Evolutionary conservation across 2,329 filamentous ascomycete species (phyloP).

Genomic region (Teratosphaeria destructans): DNA sequence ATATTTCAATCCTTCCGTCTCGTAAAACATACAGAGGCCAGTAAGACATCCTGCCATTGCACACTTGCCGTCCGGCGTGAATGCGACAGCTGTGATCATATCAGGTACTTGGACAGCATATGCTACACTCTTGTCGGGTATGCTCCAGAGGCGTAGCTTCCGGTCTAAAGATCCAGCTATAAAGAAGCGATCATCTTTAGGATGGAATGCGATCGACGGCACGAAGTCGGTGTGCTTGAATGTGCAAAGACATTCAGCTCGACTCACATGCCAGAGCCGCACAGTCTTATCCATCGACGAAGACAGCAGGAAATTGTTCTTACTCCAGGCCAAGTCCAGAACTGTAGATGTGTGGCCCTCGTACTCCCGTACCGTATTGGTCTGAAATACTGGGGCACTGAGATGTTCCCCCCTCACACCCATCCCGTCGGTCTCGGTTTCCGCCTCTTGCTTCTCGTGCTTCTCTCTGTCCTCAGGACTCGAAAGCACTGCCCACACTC

Average conservation of each 20-base stretch:
- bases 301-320: conserved; percentile 93
- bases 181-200: conserved; percentile 91
- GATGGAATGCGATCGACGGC: conserved; percentile 89
- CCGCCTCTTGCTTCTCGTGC: conserved; percentile 61
- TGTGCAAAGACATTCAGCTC: conserved; percentile 76
- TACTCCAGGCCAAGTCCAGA: conserved; percentile 92
- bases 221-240: conserved; percentile 95
- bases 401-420: conserved; percentile 46
- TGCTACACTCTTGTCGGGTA: conserved; percentile 88
- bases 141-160: conserved; percentile 86
- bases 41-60: conserved; percentile 81
- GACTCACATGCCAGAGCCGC: conserved; percentile 79
- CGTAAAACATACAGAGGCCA: conserved; percentile 80
- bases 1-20: conserved; percentile 79
- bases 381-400: conserved; percentile 81
- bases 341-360: conserved; percentile 75
- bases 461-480: conserved; percentile 66
- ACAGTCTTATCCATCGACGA: conserved; percentile 99
- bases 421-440: conserved; percentile 34
- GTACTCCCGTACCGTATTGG: conserved; percentile 69
- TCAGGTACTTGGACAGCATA: conserved; percentile 69
- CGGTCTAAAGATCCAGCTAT: conserved; percentile 85
- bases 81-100: conserved; percentile 87
- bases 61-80: conserved; percentile 82
- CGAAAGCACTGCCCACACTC: conserved; percentile 81